Conservation (phyloP, 257 asterid genomes). For the Verbena officinalis region DNA sequence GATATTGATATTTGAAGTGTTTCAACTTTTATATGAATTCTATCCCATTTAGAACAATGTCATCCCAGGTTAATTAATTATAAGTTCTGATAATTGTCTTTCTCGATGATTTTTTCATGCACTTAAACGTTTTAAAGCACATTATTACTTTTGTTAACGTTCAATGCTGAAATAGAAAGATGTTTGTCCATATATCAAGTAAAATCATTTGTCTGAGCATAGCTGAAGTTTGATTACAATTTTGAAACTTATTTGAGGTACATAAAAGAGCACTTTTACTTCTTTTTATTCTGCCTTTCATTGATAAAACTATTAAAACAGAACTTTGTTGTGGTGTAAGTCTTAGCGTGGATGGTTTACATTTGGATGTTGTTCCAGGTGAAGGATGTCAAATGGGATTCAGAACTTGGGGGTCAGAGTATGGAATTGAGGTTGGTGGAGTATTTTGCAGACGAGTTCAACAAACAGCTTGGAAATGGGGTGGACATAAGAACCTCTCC, state of each 20-base stretch:
- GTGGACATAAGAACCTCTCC: conserved; percentile 80
- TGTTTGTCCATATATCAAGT: conserved; percentile 14
- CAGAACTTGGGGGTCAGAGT: conserved; percentile 92
- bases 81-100: conserved; percentile 16
- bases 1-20: background rate
- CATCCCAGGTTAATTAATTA: conserved; percentile 10
- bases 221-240: background rate
- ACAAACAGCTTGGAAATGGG: conserved; percentile 82
- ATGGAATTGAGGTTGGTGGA: conserved; percentile 94
- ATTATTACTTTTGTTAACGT: background rate
- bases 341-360: conserved; percentile 26
- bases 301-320: background rate
- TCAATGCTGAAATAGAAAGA: background rate
- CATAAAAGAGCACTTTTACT: conserved; percentile 4
- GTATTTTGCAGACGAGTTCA: conserved; percentile 88
- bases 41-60: background rate
- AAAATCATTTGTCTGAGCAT: background rate
- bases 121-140: background rate
- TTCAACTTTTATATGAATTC: background rate
- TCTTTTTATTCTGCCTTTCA: background rate
- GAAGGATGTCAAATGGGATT: conserved; percentile 95
- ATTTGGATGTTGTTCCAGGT: conserved; percentile 58
- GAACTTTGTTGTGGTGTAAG: conserved; percentile 5
- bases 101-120: background rate
- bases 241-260: background rate